Percentiles rank a stretch among this genome's conserved stretches.
Evolutionary conservation across 495 filamentous ascomycete species (phyloP).

Genomic region (Viridothelium virens): DNA sequence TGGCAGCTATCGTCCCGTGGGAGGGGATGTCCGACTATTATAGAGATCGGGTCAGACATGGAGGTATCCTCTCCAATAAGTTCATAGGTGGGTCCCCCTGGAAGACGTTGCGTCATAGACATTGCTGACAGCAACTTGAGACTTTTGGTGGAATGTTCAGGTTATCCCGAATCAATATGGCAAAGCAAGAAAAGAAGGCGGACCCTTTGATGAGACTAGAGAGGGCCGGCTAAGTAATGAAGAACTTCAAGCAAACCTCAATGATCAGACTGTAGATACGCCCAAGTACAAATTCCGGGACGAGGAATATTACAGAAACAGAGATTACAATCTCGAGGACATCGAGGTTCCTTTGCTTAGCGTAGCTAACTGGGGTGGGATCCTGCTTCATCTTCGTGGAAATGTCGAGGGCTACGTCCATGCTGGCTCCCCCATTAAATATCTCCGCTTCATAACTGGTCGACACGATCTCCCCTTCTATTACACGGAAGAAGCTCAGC

Average conservation of each 20-base stretch:
- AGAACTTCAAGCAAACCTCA: slow-evolving; percentile 37
- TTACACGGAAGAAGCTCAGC: slow-evolving; percentile 54
- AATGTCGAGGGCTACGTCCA: slow-evolving; percentile 56
- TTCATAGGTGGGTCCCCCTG: slow-evolving; percentile 40
- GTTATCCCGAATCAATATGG: slow-evolving; percentile 60
- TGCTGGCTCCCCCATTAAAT: slow-evolving; percentile 55
- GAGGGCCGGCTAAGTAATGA: slow-evolving; percentile 49
- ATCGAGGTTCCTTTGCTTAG: slow-evolving; percentile 55
- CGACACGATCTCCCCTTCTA: slow-evolving; percentile 67
- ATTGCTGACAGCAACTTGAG: slow-evolving; percentile 10
- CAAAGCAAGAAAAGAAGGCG: slow-evolving; percentile 11
- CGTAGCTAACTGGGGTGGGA: slow-evolving; percentile 62
- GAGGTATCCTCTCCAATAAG: slow-evolving; percentile 55
- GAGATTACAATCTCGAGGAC: slow-evolving; percentile 53
- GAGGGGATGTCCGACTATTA: slow-evolving; percentile 66
- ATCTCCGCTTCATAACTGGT: slow-evolving; percentile 58
- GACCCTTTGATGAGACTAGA: slow-evolving; percentile 37
- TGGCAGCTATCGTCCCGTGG: slow-evolving; percentile 56
- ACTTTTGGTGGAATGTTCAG: slow-evolving; percentile 60
- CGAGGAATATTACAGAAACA: slow-evolving; percentile 53
- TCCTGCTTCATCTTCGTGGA: slow-evolving; percentile 54
- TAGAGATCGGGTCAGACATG: slow-evolving; percentile 55
- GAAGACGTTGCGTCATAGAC: not conserved
- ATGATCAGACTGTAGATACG: slow-evolving; percentile 56
- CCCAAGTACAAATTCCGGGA: slow-evolving; percentile 47